A percentile compares a stretch with the other conserved stretches of the same genome.
These are phyloP conservation scores for Mucor plumbeus DNA, from an alignment of 371 early-diverging fungal species.

Conservation along the genomic window DNA sequence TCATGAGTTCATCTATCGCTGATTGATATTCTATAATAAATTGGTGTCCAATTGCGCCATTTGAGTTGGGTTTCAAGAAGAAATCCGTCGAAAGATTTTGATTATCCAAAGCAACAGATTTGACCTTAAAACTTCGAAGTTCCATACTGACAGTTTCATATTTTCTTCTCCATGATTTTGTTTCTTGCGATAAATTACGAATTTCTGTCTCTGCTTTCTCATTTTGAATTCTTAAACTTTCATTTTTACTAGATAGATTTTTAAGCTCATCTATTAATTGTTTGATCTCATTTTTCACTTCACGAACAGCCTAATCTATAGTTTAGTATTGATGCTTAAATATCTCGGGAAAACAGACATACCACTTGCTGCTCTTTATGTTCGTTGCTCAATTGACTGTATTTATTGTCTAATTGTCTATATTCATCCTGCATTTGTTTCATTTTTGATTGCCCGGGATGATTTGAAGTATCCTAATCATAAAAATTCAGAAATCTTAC, in stretches of 20 bases:
- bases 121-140: conserved; percentile 55
- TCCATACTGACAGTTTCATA: conserved; percentile 53
- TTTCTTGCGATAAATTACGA: conserved; percentile 38
- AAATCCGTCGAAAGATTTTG: conserved; percentile 42
- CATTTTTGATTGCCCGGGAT: conserved; percentile 13
- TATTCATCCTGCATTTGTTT: conserved; percentile 46
- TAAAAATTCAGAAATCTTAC: background rate
- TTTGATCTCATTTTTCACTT: conserved; percentile 76
- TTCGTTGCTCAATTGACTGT: conserved; percentile 68
- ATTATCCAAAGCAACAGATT: conserved; percentile 42
- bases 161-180: conserved; percentile 53
- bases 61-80: conserved; percentile 53
- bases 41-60: conserved; percentile 73
- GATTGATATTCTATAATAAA: conserved; percentile 77
- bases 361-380: conserved; percentile 79
- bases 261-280: conserved; percentile 76
- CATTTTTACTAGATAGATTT: conserved; percentile 64
- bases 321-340: background rate
- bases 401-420: conserved; percentile 51
- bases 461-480: background rate
- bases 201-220: conserved; percentile 41
- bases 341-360: background rate
- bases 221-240: conserved; percentile 57
- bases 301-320: conserved; percentile 53
- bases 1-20: conserved; percentile 82